Conservation (phyloP, 495 filamentous ascomycete genomes). For the Trichocladium antarcticum region DNA sequence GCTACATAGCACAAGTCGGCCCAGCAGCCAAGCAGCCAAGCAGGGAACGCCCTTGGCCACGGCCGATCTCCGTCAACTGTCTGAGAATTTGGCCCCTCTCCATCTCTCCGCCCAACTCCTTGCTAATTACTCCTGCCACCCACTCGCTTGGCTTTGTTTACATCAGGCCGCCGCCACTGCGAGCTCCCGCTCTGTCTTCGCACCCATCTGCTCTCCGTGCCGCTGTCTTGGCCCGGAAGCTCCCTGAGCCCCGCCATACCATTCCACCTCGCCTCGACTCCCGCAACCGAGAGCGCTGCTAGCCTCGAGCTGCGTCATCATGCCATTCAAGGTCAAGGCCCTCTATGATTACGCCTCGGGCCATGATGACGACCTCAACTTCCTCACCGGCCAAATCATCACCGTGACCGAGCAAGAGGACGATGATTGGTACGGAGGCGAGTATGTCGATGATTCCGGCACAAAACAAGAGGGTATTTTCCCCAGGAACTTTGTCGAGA, state of each 20-base stretch:
- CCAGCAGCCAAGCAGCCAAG: constrained; percentile 6
- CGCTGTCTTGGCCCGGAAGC: not conserved
- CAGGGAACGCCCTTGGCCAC: constrained; percentile 13
- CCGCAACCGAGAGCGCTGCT: not conserved
- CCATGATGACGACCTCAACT: constrained; percentile 91
- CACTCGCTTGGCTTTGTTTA: constrained; percentile 1
- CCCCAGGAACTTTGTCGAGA: constrained; percentile 93
- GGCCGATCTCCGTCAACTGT: constrained; percentile 18
- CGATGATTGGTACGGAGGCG: constrained; percentile 87
- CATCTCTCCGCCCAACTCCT: constrained; percentile 6
- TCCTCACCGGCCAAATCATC: constrained; percentile 75
- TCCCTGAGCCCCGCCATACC: constrained; percentile 8
- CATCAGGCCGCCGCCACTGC: not conserved
- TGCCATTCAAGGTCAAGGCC: constrained; percentile 93
- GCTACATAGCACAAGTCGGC: too few relatives aligned
- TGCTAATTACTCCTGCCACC: not conserved
- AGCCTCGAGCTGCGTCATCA: constrained; percentile 28
- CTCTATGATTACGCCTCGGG: constrained; percentile 83
- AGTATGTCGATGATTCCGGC: constrained; percentile 68
- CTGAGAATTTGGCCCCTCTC: constrained; percentile 18
- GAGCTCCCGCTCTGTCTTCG: not conserved
- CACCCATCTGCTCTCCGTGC: not conserved
- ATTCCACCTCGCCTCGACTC: not conserved
- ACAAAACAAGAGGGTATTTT: constrained; percentile 79
- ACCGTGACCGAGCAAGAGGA: constrained; percentile 89